Conservation (phyloP, 2,329 filamentous ascomycete species). For the Aulographum hederae region DNA sequence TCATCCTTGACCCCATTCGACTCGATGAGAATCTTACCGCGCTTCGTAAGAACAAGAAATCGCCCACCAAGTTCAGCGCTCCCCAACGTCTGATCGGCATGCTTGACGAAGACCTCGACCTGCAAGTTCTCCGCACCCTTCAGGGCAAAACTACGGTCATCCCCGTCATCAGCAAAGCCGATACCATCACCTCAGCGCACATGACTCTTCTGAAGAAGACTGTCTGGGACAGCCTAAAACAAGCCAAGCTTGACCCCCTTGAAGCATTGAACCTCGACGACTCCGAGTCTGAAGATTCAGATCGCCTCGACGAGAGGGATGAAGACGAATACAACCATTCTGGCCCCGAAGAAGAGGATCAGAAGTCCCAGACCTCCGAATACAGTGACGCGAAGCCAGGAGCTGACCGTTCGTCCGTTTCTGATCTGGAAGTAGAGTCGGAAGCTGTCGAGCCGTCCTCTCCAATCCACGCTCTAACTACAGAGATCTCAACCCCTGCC, state of each 20-base stretch:
- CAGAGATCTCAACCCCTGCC: constrained; percentile 12
- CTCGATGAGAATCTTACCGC: constrained; percentile 64
- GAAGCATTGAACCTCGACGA: constrained; percentile 73
- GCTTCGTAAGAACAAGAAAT: constrained; percentile 39
- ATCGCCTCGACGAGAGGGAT: constrained; percentile 30
- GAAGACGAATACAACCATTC: constrained; percentile 24
- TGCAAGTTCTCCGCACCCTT: constrained; percentile 74
- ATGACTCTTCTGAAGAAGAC: constrained; percentile 84
- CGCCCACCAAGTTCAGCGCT: constrained; percentile 16
- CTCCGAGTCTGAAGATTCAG: constrained; percentile 41
- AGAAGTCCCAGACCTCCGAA: constrained; percentile 13
- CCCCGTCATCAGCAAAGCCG: constrained; percentile 88
- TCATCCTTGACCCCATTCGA: constrained; percentile 72
- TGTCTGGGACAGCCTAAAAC: constrained; percentile 76
- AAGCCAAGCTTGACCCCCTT: constrained; percentile 70
- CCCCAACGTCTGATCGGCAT: constrained; percentile 36
- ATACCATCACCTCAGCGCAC: constrained; percentile 88
- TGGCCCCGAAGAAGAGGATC: constrained; percentile 21
- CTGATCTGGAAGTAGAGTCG: constrained; percentile 13
- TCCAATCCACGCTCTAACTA: constrained; percentile 11
- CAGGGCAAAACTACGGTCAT: constrained; percentile 91
- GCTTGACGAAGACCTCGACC: constrained; percentile 73
- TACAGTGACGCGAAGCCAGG: constrained; percentile 19
- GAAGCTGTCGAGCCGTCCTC: constrained; percentile 4
- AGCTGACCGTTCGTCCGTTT: constrained; percentile 18